Evolutionary conservation across 2,329 filamentous ascomycete species (phyloP), one percentile per base, ranked within the genome.

Genomic region (Aspergillus carbonarius): DNA sequence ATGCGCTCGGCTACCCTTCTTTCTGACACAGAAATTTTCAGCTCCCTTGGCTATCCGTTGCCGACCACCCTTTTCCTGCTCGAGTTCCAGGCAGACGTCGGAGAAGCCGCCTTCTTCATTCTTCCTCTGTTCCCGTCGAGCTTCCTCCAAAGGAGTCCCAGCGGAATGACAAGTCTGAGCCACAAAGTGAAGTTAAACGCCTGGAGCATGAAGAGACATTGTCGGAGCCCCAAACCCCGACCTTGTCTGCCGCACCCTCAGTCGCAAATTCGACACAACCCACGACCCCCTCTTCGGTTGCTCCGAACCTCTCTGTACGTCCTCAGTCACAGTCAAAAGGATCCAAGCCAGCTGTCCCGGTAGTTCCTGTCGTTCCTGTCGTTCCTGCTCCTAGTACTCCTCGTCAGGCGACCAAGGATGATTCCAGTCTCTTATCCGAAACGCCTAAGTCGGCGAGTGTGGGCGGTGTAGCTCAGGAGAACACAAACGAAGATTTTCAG

Each of bases 11-110:
- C 23, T 53, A 35, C 51, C 54, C 42, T 4, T 49, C 18, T 37
- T 27, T 20, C 48, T 42, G 13, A 34, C 39, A 23, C 44, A 42
- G 52, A 17, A 10, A n/a, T 12, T 6, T 18, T 13, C 27, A 83
- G 80, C 73, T 88, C 18, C 85, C 85, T 10, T 88, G 85, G 85
- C 78, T 85, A 34, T 88, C 85, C 12, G 79, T 82, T 27, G 79
- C 82, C 15, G 81, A 82, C 18, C 74, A 73, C 32, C 73, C 79
- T 2, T 87, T 88, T 66, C 85, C 85, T 3, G 72, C 80, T 15
- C 78, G 80, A 67, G 77, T 78, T 50, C 76, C 79, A 13, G 74
- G 76, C 54, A 76, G 78, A 65, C 78, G 80, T 64, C 78, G 82
- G 54, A 76, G 70, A 62, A 64, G 66, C 39, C 74, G 72, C 50